Evolutionary conservation across 2,329 filamentous ascomycete species (phyloP).

Genomic region (Talaromyces sp.): DNA sequence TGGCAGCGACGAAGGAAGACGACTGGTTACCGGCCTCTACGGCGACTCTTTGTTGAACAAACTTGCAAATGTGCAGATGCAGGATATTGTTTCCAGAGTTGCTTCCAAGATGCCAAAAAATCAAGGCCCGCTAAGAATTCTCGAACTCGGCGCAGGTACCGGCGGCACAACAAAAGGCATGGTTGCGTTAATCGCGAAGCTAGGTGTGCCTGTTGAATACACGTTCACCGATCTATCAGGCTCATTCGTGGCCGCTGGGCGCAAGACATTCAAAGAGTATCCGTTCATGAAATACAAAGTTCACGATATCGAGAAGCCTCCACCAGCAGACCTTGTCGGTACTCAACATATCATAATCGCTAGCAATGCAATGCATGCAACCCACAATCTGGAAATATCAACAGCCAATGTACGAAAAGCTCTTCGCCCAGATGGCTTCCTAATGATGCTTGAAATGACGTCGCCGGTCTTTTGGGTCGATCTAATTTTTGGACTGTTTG

Average conservation of each 20-base stretch:
- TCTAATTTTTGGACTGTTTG: slow-evolving; percentile 37
- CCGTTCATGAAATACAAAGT: slow-evolving; percentile 31
- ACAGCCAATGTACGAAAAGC: slow-evolving; percentile 28
- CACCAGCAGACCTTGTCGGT: slow-evolving; percentile 20
- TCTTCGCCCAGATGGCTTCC: slow-evolving; percentile 42
- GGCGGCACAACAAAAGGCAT: slow-evolving; percentile 41
- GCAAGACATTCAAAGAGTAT: slow-evolving; percentile 29
- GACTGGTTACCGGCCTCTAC: slow-evolving; percentile 39
- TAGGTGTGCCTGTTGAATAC: slow-evolving; percentile 34
- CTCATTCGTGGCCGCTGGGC: slow-evolving; percentile 34
- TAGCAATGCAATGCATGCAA: slow-evolving; percentile 36
- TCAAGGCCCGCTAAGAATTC: slow-evolving; percentile 33
- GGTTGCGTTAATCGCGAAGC: slow-evolving; percentile 28
- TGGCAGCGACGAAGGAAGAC: slow-evolving; percentile 24
- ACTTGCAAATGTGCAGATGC: slow-evolving; percentile 29
- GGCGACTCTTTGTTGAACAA: slow-evolving; percentile 22
- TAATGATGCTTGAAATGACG: slow-evolving; percentile 45
- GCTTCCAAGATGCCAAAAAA: slow-evolving; percentile 5
- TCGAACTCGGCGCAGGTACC: slow-evolving; percentile 47
- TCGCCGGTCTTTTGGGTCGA: slow-evolving; percentile 31
- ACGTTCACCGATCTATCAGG: slow-evolving; percentile 40
- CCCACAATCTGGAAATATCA: slow-evolving; percentile 23
- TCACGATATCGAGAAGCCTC: slow-evolving; percentile 33
- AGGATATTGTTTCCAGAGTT: slow-evolving; percentile 8
- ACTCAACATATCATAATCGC: slow-evolving; percentile 36